Conservation (phyloP, 768 basidiomycete genomes). For the Leccinum incarnatum region DNA sequence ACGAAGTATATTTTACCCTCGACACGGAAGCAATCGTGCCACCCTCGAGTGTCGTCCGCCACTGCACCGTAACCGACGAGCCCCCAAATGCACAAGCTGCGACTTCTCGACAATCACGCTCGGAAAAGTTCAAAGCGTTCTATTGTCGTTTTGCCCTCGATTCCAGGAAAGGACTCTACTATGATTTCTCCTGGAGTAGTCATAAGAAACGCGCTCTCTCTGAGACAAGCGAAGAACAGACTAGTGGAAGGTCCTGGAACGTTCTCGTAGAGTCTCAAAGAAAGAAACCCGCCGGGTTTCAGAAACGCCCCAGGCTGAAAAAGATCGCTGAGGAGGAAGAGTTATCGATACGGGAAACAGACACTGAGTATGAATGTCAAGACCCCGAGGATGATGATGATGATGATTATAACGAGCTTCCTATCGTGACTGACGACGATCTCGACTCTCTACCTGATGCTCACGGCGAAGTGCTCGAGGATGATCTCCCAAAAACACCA, state of each 20-base stretch:
- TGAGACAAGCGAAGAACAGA: constrained; percentile 26
- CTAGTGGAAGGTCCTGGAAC: constrained; percentile 46
- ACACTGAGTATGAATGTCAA: constrained; percentile 22
- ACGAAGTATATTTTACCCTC: constrained; percentile 73
- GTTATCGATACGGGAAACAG: constrained; percentile 14
- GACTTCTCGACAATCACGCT: constrained; percentile 13
- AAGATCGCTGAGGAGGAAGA: constrained; percentile 27
- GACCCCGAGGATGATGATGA: constrained; percentile 15
- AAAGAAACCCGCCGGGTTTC: constrained; percentile 7
- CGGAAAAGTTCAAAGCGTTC: constrained; percentile 32
- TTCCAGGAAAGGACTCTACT: constrained; percentile 58
- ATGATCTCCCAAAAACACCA: constrained; percentile 48
- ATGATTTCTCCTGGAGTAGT: constrained; percentile 55
- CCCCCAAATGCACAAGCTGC: constrained; percentile 14
- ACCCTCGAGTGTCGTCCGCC: constrained; percentile 50
- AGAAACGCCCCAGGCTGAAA: constrained; percentile 21
- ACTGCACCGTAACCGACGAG: constrained; percentile 45
- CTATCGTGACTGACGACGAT: constrained; percentile 11
- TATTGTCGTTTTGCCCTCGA: constrained; percentile 61
- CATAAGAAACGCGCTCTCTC: constrained; percentile 43
- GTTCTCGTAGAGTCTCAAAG: constrained; percentile 31
- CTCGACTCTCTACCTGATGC: constrained; percentile 30
- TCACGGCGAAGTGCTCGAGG: constrained; percentile 23
- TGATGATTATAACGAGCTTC: constrained; percentile 20
- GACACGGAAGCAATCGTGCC: constrained; percentile 45